Conservation (phyloP, 2,329 filamentous ascomycete species). For the Monosporascus sp. region DNA sequence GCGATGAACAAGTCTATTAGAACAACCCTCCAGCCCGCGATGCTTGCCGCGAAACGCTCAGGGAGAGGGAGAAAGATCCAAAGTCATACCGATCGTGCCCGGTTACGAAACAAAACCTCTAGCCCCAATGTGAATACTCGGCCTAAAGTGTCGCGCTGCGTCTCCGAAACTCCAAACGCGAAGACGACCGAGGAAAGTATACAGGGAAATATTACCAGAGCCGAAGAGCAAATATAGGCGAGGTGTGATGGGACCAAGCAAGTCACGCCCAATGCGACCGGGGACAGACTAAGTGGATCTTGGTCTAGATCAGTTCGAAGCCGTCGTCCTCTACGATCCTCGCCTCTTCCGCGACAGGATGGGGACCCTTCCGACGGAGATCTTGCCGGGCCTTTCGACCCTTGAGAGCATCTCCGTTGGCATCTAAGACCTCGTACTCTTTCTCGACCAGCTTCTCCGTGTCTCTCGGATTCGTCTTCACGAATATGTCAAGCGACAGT, state of each 20-base stretch:
- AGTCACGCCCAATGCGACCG: not conserved
- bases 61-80: not conserved
- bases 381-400: conserved; percentile 38
- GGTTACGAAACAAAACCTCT: not conserved
- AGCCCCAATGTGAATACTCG: not conserved
- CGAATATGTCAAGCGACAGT: conserved; percentile 34
- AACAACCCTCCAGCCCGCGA: not conserved
- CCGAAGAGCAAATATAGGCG: not conserved
- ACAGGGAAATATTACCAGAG: not conserved
- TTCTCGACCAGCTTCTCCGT: conserved; percentile 42
- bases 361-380: conserved; percentile 29
- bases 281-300: not conserved
- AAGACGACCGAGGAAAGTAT: not conserved
- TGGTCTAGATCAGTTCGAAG: conserved; percentile 33
- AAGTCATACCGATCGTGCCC: not conserved
- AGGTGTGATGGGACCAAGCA: not conserved
- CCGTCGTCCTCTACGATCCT: conserved; percentile 34
- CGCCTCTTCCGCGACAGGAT: conserved; percentile 15
- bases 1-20: not conserved
- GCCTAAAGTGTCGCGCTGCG: not conserved
- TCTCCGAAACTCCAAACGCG: not conserved
- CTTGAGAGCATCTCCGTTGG: conserved; percentile 38
- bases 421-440: conserved; percentile 44
- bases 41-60: not conserved
- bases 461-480: conserved; percentile 31